Evolutionary conservation across 2,329 filamentous ascomycete genomes (phyloP), one percentile per base, ranked within the genome.

Genomic region (Escovopsis sp.): DNA sequence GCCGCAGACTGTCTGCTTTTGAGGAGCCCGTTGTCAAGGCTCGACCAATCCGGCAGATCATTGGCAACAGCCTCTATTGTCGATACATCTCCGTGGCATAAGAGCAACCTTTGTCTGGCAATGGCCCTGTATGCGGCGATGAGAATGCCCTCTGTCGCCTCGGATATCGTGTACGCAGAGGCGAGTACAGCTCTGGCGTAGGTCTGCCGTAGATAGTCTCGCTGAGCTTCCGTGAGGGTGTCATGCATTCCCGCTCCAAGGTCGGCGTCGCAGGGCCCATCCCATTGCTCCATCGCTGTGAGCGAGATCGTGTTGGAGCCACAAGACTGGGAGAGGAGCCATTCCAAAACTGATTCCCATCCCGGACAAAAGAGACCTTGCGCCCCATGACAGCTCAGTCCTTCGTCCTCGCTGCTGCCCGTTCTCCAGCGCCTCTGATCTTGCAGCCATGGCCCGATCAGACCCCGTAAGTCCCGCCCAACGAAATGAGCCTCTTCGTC

Each of bases 371-470:
- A 53, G 34, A 54, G 38, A n/a, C 43, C 48, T 7, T 48, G 37
- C 6, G 52, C 45, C 13, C 45, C 45, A 30, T 40, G 37, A 31
- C 35, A 45, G 8, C 43, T 35, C 21, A 34, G 27, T 11, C 31
- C 35, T 15, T 38, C 37, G 29, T 40, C 32, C 18, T 41, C 35
- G 9, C 2, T 39, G 33, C 13, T 30, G 17, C 10, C 10, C 31
- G 19, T 28, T 16, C 39, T 68, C 61, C 77, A 76, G 36, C 76
- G 69, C 15, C 57, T 65, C 34, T 74, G 65, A 31, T 73, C 74
- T 47, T 79, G 75, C 33, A 86, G 60, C 81, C 81, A 88, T 2
- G 82, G 81, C 0, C 75, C 76, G 34, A 87, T 58, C 27, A 87
- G 50, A 0, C 76, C 72, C 41, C 71, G 70, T 37, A 87, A 49